Evolutionary conservation across 805 yeast genomes (phyloP), one percentile per base, ranked within the genome.

Genomic region (Candida broadrunensis): DNA sequence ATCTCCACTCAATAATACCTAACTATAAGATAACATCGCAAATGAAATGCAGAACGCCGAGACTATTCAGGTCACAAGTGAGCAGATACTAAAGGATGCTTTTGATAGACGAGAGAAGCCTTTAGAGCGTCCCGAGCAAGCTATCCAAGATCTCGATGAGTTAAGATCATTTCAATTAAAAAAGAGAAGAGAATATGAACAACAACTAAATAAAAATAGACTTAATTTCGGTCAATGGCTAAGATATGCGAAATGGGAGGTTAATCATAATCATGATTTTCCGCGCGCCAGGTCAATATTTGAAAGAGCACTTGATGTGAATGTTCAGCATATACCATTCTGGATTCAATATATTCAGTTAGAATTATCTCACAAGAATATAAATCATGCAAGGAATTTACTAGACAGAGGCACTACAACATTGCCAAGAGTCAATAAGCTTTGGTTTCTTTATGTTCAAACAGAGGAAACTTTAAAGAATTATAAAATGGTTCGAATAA

Each of bases 381-480:
- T 88, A 40, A 88, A 88, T 53, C 97, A 90, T 63, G 97, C 97
- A 0, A 67, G 96, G 49, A 90, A 91, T 55, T 52, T 93, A 20
- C 65, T 91, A 23, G 89, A 88, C 38, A 67, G 97, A 33, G 95
- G 88, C 0, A 81, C 85, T 0, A 74, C 80, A 2, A 60, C 79
- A 0, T 65, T 90, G 19, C 98, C 98, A 0, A 69, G 87, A 19
- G 81, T 84, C 3, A 90, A 85, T 51, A 90, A 90, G 57, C 63
- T 91, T 16, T 91, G 98, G 97, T 86, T 78, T 55, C 73, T 81
- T 44, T 89, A 88, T 54, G 81, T 86, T 6, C 81, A 84, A 35
- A 75, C 90, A 14, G 97, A 89, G 60, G 97, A 89, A 60, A 74
- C 85, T 0, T 62, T 88, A 19, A 81, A 80, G 30, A 80, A 88